Percentiles rank a stretch among this genome's conserved stretches.
Evolutionary conservation across 768 basidiomycete species (phyloP).

Genomic region (Porpolomopsis calyptriformis): DNA sequence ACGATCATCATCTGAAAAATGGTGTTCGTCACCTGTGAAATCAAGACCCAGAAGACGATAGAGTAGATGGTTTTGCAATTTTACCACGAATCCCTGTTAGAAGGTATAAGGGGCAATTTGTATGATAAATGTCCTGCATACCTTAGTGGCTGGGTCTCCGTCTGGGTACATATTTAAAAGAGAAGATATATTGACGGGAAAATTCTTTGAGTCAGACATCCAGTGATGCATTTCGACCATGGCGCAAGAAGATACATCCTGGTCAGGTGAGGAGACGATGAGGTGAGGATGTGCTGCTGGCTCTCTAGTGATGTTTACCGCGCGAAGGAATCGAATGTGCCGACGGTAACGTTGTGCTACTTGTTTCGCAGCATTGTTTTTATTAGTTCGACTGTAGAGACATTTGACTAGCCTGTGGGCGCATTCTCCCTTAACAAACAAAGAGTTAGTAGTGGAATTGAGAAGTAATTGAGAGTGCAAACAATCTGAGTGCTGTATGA

Average conservation of each 20-base stretch:
- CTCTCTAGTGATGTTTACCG: background rate
- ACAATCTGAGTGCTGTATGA: slow-evolving; percentile 24
- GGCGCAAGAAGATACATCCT: background rate
- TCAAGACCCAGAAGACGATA: slow-evolving; percentile 12
- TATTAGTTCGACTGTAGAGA: background rate
- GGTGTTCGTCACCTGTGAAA: slow-evolving; percentile 10
- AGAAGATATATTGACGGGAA: background rate
- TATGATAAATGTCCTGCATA: background rate
- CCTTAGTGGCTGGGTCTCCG: background rate
- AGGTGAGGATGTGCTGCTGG: background rate
- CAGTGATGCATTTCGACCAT: background rate
- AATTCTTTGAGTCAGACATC: background rate
- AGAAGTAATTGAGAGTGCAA: background rate
- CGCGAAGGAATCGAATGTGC: background rate
- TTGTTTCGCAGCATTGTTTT: background rate
- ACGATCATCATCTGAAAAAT: slow-evolving; percentile 11
- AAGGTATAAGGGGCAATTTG: background rate
- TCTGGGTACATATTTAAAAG: background rate
- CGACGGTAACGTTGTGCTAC: background rate
- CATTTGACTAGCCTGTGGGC: background rate
- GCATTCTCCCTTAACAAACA: background rate
- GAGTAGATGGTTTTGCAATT: slow-evolving; percentile 22
- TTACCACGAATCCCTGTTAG: slow-evolving; percentile 16
- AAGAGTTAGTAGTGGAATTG: background rate
- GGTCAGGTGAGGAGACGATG: background rate